A percentile compares a stretch with the other conserved stretches of the same genome.
These are phyloP conservation scores for Claviceps cyperi DNA, from an alignment of 2,329 filamentous ascomycete genomes.

Conservation along the genomic window DNA sequence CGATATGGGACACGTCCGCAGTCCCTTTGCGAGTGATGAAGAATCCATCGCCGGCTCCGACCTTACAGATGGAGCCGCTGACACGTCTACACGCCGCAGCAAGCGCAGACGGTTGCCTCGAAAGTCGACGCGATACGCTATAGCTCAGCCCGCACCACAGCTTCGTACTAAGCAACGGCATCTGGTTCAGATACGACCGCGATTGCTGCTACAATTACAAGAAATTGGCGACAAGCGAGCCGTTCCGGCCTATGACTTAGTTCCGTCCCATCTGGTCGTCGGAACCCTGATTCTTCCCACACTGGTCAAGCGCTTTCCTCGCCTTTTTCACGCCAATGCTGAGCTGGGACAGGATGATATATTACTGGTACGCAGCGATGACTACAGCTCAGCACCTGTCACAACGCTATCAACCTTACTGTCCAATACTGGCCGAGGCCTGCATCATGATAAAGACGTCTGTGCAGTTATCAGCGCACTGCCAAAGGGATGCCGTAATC, in stretches of 20 bases:
- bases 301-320: constrained; percentile 45
- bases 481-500: constrained; percentile 32
- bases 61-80: constrained; percentile 32
- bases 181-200: constrained; percentile 51
- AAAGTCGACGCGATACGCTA: constrained; percentile 47
- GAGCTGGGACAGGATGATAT: constrained; percentile 55
- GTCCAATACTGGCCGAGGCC: constrained; percentile 31
- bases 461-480: constrained; percentile 55
- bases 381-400: constrained; percentile 31
- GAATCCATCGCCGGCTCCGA: constrained; percentile 26
- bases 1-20: constrained; percentile 14
- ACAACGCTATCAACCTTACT: constrained; percentile 13
- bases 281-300: constrained; percentile 42
- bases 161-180: constrained; percentile 47
- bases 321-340: constrained; percentile 47
- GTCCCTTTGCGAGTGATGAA: constrained; percentile 29
- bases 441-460: constrained; percentile 35
- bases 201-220: constrained; percentile 58
- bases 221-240: constrained; percentile 47
- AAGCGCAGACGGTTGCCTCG: constrained; percentile 32
- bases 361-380: constrained; percentile 55
- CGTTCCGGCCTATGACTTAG: constrained; percentile 56
- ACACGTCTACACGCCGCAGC: constrained; percentile 21
- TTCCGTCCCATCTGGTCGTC: constrained; percentile 49
- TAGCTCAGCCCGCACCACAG: constrained; percentile 53